A percentile compares a stretch with the other conserved stretches of the same genome.
phyloP scores from a whole-genome alignment of 345 rosid genomes.

The Eucalyptus cladocalyx region DNA sequence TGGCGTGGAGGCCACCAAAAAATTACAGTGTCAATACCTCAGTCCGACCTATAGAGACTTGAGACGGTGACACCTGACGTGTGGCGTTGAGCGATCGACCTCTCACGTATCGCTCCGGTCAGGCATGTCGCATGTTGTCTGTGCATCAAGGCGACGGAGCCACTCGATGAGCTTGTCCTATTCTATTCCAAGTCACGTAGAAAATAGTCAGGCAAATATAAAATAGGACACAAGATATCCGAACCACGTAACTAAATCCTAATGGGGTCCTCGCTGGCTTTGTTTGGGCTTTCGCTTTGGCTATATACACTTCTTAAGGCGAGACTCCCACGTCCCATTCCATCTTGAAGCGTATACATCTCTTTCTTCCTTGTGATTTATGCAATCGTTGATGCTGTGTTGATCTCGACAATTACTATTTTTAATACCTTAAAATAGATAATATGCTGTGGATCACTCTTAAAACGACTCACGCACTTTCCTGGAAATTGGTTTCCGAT shows the following conservation, averaged over 20 bases:
- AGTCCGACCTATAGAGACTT: neutral
- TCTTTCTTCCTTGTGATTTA: neutral
- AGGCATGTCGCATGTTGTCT: neutral
- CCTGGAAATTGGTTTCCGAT: neutral
- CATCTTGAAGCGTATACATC: neutral
- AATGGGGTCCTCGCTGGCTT: neutral
- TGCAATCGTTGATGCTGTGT: neutral
- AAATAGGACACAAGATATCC: neutral
- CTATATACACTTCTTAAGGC: neutral
- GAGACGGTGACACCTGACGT: neutral
- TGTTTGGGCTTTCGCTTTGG: neutral
- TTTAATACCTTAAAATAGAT: neutral
- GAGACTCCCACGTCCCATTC: neutral
- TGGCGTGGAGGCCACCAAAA: neutral
- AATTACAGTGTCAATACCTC: neutral
- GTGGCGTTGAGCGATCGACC: neutral
- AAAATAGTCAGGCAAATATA: neutral
- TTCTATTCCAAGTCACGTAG: neutral
- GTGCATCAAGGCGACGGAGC: neutral
- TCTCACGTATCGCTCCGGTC: neutral
- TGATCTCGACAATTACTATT: neutral
- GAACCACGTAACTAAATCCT: neutral
- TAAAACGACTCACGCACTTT: neutral
- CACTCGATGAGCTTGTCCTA: neutral
- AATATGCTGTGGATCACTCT: neutral